Base-by-base conservation (phyloP, 257 asterid species). In the Lycium barbarum region DNA sequence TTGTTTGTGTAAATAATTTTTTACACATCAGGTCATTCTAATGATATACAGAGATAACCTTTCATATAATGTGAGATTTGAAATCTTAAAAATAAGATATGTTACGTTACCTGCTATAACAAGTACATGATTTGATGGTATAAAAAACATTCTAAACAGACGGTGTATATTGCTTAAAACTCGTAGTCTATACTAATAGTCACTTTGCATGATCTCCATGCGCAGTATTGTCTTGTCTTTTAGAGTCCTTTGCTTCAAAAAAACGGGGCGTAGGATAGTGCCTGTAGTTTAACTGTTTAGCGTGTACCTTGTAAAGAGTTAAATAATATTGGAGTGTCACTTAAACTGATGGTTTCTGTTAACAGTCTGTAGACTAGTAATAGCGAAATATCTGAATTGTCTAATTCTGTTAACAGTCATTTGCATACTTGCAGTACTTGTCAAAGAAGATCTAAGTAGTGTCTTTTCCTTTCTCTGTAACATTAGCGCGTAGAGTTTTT, bases 241-340 rank as follows among this genome's bases (percentile, higher is more conserved):
- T 74, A 74, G 61, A 49, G 22, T 74, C 49, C 61, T 49, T 73
- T 51, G 22, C 79, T 43, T 71, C 1, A 49, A 14, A 26, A 73
- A 22, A 51, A 76, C 3, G 5, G 7, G 81, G 47, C 63, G 22
- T 76, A 76, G 43, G 3, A 49, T 22, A 51, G 63, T 76, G 20
- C 9, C 62, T 49, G n/a, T n/a, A 74, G 81, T 74, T 47, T 51
- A 22, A 74, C 45, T 74, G 14, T 76, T 76, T 76, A 51, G 9
- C 26, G 26, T 76, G 82, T 76, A 26, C 63, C 63, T 76, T 76
- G 65, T 76, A 76, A 51, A 76, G 14, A 76, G 20, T 47, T 76
- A 6, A 51, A 76, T 7, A 43, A 38, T 26, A 26, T 65, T 65
- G 58, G 55, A 71, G 36, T 72, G 58, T n/a, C 26, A 6, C 51